phyloP scores from a whole-genome alignment of 768 basidiomycete genomes.

The Leccinum disarticulatum region DNA sequence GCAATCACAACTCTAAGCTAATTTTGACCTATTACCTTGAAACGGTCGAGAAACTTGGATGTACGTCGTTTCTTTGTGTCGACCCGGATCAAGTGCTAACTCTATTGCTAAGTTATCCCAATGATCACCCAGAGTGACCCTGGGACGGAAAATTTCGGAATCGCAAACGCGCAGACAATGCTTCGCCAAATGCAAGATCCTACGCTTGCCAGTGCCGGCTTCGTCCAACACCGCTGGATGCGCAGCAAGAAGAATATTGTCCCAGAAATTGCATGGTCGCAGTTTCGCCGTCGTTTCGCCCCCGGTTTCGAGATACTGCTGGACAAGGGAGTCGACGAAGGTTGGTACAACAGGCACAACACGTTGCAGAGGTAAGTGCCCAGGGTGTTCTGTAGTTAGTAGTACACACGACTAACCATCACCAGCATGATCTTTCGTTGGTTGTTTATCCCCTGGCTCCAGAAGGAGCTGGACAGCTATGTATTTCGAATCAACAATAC shows the following conservation, averaged over 20 bases:
- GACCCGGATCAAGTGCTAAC: background rate
- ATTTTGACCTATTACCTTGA: background rate
- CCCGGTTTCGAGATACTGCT: slow-evolving; percentile 39
- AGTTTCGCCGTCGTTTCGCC: slow-evolving; percentile 21
- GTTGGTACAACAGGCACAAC: slow-evolving; percentile 30
- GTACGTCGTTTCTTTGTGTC: background rate
- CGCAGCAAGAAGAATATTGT: slow-evolving; percentile 33
- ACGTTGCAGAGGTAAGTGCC: slow-evolving; percentile 24
- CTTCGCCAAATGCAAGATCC: slow-evolving; percentile 31
- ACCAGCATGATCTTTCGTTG: background rate
- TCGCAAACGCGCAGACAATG: slow-evolving; percentile 1
- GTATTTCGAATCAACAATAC: slow-evolving; percentile 3
- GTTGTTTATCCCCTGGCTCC: slow-evolving; percentile 10
- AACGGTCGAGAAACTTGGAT: background rate
- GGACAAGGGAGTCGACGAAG: slow-evolving; percentile 28
- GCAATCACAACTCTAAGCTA: background rate
- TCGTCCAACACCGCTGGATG: slow-evolving; percentile 43
- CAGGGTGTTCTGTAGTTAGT: too few species aligned
- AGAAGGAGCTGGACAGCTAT: slow-evolving; percentile 8
- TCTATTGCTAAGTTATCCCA: background rate
- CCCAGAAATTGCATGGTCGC: slow-evolving; percentile 32
- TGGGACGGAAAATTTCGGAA: slow-evolving; percentile 3
- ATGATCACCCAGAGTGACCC: background rate
- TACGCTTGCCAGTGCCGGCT: slow-evolving; percentile 25
- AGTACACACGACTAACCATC: background rate